phyloP scores from a whole-genome alignment of 1,284 basidiomycete genomes.

The Agroathelia rolfsii region DNA sequence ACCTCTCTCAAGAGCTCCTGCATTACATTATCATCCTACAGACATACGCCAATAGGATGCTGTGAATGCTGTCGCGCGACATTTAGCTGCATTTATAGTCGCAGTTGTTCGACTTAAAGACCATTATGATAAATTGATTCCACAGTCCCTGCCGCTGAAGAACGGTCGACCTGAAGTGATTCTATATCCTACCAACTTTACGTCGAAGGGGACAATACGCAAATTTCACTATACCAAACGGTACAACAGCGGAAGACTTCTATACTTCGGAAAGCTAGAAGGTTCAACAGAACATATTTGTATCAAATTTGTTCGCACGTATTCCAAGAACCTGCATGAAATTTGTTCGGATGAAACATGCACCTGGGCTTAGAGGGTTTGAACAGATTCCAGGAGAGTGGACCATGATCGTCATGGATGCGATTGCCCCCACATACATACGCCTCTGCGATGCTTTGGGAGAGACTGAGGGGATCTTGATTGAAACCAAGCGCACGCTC shows the following conservation, averaged over 20 bases:
- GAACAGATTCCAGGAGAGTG: slow-evolving; percentile 18
- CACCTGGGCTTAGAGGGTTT: slow-evolving; percentile 15
- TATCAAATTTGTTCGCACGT: slow-evolving; percentile 17
- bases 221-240: slow-evolving; percentile 2
- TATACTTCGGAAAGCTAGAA: slow-evolving; percentile 10
- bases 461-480: no score
- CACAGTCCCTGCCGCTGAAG: slow-evolving; percentile 2
- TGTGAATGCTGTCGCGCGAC: no score
- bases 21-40: no score
- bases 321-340: slow-evolving; percentile 12
- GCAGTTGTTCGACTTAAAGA: background rate
- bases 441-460: background rate
- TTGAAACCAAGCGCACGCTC: no score
- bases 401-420: slow-evolving; percentile 22
- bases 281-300: slow-evolving; percentile 12
- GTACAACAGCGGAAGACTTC: slow-evolving; percentile 5
- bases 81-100: slow-evolving; percentile 6
- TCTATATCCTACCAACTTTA: slow-evolving; percentile 1
- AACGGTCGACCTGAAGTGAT: background rate
- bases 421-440: background rate
- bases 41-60: no score
- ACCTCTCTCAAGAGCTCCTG: slow-evolving; percentile 1
- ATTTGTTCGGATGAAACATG: slow-evolving; percentile 12
- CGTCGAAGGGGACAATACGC: background rate
- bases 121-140: background rate